These are phyloP conservation scores for Acer saccharum DNA, from an alignment of 345 rosid genomes.

Conservation along the genomic window DNA sequence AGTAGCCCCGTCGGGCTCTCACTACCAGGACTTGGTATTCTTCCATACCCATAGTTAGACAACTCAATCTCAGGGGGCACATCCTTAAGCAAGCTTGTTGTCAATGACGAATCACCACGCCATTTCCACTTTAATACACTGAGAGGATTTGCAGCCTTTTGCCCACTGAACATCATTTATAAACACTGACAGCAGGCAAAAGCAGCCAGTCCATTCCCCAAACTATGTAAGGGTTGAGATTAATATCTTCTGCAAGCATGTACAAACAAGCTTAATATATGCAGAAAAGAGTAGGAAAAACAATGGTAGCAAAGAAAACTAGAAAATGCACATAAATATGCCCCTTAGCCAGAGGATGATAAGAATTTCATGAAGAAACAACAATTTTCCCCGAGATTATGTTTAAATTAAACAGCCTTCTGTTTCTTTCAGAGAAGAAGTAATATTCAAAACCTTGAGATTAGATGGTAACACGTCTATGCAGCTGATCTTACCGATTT, in stretches of 20 bases:
- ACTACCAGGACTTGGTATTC: conserved; percentile 89
- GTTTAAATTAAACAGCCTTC: neutral
- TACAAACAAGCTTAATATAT: conserved; percentile 4
- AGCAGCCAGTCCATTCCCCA: conserved; percentile 88
- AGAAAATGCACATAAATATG: neutral
- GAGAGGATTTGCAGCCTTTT: conserved; percentile 57
- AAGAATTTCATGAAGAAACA: neutral
- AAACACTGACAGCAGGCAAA: conserved; percentile 52
- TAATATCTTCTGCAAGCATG: conserved; percentile 13
- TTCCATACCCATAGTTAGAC: conserved; percentile 77
- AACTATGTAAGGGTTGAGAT: conserved; percentile 25
- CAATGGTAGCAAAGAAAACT: neutral
- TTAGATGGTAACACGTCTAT: neutral
- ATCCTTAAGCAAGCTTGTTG: conserved; percentile 75
- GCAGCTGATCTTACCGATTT: neutral
- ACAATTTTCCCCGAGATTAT: neutral
- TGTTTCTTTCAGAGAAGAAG: neutral
- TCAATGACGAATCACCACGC: conserved; percentile 72
- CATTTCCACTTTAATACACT: conserved; percentile 69
- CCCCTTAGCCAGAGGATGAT: neutral
- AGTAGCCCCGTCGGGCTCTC: conserved; percentile 97
- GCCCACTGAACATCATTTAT: conserved; percentile 86
- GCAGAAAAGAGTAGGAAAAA: neutral
- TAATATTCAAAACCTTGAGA: conserved; percentile 4
- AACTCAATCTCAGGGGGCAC: conserved; percentile 88